Conservation (phyloP, 2,329 filamentous ascomycete species). For the Herpotrichia juniperi region DNA sequence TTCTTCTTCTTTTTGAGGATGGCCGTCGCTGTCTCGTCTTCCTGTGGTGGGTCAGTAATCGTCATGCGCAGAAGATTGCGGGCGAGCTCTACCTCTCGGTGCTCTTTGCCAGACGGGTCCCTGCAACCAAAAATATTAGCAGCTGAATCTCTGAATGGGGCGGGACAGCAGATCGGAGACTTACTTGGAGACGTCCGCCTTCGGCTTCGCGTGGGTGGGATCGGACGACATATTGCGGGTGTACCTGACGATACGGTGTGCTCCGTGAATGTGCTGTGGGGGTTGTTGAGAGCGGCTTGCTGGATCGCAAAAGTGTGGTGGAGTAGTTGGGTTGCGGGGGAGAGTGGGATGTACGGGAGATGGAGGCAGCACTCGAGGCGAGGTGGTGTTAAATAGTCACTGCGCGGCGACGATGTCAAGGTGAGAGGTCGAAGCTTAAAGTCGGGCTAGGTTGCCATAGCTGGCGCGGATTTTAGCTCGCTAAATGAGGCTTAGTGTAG, state of each 20-base stretch:
- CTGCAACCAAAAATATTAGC: conserved; percentile 61
- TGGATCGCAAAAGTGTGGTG: conserved; percentile 10
- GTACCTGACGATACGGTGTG: conserved; percentile 14
- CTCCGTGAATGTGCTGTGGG: conserved; percentile 10
- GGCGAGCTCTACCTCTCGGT: conserved; percentile 70
- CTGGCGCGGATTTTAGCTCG: conserved; percentile 22
- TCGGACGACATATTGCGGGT: conserved; percentile 56
- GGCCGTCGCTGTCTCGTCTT: conserved; percentile 90
- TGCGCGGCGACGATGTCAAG: conserved; percentile 36
- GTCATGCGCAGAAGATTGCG: conserved; percentile 13
- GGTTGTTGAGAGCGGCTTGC: conserved; percentile 13
- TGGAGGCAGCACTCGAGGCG: conserved; percentile 32
- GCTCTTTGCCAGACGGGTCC: conserved; percentile 87
- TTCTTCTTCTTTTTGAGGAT: conserved; percentile 99
- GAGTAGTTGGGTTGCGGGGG: conserved; percentile 14
- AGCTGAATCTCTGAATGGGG: conserved; percentile 14
- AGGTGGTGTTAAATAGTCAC: conserved; percentile 41
- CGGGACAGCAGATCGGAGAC: conserved; percentile 22
- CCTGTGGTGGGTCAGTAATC: conserved; percentile 58
- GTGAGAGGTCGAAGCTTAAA: conserved; percentile 19
- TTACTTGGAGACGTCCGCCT: conserved; percentile 56
- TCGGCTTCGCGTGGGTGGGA: conserved; percentile 55
- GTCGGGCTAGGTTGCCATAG: conserved; percentile 13
- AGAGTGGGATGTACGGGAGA: conserved; percentile 33
- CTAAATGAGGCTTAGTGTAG: conserved; percentile 20